Conservation (phyloP, 805 yeast species). For the Brettanomyces custersianus region DNA sequence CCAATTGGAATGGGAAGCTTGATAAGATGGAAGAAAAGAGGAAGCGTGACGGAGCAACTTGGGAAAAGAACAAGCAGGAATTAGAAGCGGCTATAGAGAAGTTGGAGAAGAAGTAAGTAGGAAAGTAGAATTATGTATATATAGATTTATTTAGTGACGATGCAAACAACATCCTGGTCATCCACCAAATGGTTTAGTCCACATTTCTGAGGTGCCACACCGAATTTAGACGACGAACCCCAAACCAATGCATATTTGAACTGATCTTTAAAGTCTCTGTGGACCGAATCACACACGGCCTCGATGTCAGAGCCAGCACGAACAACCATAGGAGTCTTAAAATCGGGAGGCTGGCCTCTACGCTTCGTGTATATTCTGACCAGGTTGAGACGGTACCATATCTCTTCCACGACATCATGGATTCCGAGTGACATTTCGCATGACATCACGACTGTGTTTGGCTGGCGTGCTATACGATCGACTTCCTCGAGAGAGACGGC, state of each 20-base stretch:
- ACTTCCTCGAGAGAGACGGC: slow-evolving; percentile 93
- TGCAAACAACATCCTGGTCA: slow-evolving; percentile 91
- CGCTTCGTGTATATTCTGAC: slow-evolving; percentile 81
- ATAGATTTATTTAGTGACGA: slow-evolving; percentile 61
- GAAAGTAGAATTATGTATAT: too few species aligned
- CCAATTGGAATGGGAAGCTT: slow-evolving; percentile 17
- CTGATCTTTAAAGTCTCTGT: slow-evolving; percentile 83
- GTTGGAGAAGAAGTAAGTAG: background rate
- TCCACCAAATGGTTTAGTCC: slow-evolving; percentile 75
- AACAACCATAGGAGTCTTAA: slow-evolving; percentile 86
- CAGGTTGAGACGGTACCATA: slow-evolving; percentile 81
- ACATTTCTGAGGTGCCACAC: slow-evolving; percentile 91
- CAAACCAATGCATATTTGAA: slow-evolving; percentile 93
- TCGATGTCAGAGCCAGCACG: slow-evolving; percentile 70
- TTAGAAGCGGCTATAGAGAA: slow-evolving; percentile 4
- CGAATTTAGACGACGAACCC: slow-evolving; percentile 83
- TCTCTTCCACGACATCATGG: slow-evolving; percentile 81
- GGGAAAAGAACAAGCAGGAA: slow-evolving; percentile 8
- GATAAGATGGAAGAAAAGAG: slow-evolving; percentile 12
- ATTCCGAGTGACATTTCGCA: slow-evolving; percentile 85
- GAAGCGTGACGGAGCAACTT: slow-evolving; percentile 4
- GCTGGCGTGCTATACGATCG: slow-evolving; percentile 84
- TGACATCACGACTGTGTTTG: slow-evolving; percentile 89
- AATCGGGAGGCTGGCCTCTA: slow-evolving; percentile 74
- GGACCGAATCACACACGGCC: slow-evolving; percentile 85